These are phyloP conservation scores for Neurospora sp. DNA, from an alignment of 495 filamentous ascomycete genomes.

Conservation along the genomic window DNA sequence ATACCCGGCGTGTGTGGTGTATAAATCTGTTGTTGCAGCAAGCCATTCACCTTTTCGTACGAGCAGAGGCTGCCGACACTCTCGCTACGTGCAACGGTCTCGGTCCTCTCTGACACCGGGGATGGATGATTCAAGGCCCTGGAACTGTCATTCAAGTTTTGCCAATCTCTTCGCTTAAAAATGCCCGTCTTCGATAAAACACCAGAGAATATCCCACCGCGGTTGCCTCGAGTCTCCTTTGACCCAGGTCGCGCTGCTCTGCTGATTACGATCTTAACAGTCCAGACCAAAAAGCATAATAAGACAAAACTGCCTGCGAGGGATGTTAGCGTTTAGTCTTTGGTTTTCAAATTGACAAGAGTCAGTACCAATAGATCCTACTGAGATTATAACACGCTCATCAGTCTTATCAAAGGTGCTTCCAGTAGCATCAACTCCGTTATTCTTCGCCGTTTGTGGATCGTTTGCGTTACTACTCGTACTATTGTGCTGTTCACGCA, in stretches of 20 bases:
- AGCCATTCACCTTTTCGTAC: not conserved
- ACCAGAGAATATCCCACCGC: not conserved
- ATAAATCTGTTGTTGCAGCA: not conserved
- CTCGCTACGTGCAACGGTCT: not conserved
- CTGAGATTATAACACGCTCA: constrained; percentile 36
- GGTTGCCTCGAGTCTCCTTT: constrained; percentile 5
- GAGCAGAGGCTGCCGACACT: not conserved
- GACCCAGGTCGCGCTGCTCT: constrained; percentile 8
- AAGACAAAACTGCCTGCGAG: constrained; percentile 29
- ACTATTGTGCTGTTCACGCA: not conserved
- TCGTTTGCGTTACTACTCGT: not conserved
- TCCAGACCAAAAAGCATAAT: constrained; percentile 29
- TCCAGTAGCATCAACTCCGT: not conserved
- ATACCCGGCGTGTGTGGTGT: not conserved
- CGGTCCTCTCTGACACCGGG: not conserved
- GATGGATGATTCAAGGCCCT: not conserved
- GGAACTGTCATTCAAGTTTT: constrained; percentile 9
- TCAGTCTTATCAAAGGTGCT: constrained; percentile 23
- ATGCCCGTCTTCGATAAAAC: constrained; percentile 4
- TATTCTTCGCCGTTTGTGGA: not conserved
- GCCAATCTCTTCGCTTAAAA: constrained; percentile 10
- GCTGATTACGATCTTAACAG: constrained; percentile 27
- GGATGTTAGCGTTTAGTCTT: not conserved
- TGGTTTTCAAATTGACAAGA: not conserved
- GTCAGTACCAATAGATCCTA: constrained; percentile 36